Evolutionary conservation across 768 basidiomycete genomes (phyloP), one percentile per base, ranked within the genome.

Genomic region (Cystobasidium ongulense): DNA sequence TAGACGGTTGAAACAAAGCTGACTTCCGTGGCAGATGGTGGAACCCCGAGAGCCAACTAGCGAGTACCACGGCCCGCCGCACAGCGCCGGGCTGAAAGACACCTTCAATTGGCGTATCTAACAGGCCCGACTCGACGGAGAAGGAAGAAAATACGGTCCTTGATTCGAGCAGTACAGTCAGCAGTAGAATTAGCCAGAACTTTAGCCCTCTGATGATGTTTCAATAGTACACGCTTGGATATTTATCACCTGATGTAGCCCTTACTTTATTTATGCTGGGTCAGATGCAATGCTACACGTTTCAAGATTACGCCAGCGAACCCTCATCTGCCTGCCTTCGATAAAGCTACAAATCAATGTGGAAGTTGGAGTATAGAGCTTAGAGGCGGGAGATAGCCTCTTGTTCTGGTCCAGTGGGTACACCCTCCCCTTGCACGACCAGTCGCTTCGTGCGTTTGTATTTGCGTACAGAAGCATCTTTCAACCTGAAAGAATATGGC

Each of bases 61-160:
- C 41, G 53, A 71, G 35, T 54, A 54, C 29, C 57, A 59, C 5
- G 57, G 57, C 23, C 2, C 29, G 57, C 57, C 68, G 15, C 36
- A 43, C 43, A 67, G 43, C 50, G 54, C 52, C 10, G 53, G 50
- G 2, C 18, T 36, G 46, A 71, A 71, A 59, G 68, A 71, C 31
- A 36, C 54, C 54, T 71, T 71, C 68, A 41, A 41, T 11, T 71
- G 68, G 68, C 33, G 43, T 15, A 71, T 71, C 15, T 61, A 59
- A 23, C 21, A 7, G 4, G 50, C 11, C n/a, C n/a, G n/a, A n/a
- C n/a, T n/a, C n/a, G n/a, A n/a, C n/a, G n/a, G n/a, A n/a, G n/a
- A n/a, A n/a, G n/a, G n/a, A n/a, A n/a, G n/a, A n/a, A n/a, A n/a
- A n/a, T n/a, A n/a, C 27, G 15, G n/a, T 35, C 5, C 62, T 63